Evolutionary conservation across 306 rosid genomes (phyloP).

Genomic region (Chamaecrista fasciculata): DNA sequence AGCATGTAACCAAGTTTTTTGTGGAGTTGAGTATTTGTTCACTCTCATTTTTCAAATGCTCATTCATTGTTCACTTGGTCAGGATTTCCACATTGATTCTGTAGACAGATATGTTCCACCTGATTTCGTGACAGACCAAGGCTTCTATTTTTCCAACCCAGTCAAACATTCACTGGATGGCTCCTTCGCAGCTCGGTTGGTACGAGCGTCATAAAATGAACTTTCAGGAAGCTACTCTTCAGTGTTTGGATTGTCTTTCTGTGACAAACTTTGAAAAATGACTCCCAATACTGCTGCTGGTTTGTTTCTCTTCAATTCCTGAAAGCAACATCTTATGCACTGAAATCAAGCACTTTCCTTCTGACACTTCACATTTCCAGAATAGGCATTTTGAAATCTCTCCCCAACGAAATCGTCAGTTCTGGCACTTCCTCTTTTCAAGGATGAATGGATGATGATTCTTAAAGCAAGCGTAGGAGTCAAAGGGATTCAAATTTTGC

Average conservation of each 20-base stretch:
- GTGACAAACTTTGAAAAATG: not conserved
- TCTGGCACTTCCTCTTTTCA: not conserved
- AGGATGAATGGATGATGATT: constrained; percentile 7
- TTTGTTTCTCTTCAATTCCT: constrained; percentile 1
- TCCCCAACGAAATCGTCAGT: constrained; percentile 11
- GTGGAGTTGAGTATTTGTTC: not conserved
- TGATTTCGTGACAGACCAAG: constrained; percentile 53
- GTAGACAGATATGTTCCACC: constrained; percentile 58
- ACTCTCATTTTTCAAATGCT: constrained; percentile 28
- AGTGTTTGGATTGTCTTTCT: not conserved
- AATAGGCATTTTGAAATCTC: constrained; percentile 14
- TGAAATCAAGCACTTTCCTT: constrained; percentile 18
- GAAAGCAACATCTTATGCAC: constrained; percentile 1
- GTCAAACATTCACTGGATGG: constrained; percentile 73
- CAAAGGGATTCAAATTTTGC: constrained; percentile 5
- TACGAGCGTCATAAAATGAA: constrained; percentile 40
- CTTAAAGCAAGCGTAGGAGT: constrained; percentile 12
- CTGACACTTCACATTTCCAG: constrained; percentile 16
- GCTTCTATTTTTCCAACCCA: constrained; percentile 80
- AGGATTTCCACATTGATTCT: constrained; percentile 64
- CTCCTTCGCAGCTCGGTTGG: constrained; percentile 75
- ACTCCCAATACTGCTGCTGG: constrained; percentile 4
- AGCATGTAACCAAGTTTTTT: not conserved
- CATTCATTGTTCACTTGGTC: constrained; percentile 33
- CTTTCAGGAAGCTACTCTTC: constrained; percentile 6